Conservation (phyloP, 164 flowering plant species). For the Annona squamosa region DNA sequence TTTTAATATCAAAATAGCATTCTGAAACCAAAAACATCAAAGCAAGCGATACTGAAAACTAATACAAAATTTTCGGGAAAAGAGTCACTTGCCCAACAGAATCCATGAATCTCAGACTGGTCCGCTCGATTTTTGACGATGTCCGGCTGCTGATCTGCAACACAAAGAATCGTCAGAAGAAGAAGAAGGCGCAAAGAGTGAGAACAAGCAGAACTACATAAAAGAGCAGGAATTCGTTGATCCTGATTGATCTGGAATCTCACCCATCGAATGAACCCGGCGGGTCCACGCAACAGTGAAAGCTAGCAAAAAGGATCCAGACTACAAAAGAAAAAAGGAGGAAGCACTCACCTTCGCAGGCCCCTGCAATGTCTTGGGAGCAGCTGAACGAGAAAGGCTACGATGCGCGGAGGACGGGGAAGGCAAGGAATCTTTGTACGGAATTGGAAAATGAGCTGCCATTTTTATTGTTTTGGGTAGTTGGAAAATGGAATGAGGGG, state of each 20-base stretch:
- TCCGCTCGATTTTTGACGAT: constrained; percentile 20
- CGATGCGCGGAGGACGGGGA: background rate
- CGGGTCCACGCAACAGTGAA: background rate
- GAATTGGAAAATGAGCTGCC: constrained; percentile 14
- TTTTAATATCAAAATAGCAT: too few species aligned
- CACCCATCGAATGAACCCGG: background rate
- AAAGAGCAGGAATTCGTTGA: background rate
- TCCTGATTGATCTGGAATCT: background rate
- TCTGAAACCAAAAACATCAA: background rate
- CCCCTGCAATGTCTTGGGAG: background rate
- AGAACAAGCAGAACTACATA: background rate
- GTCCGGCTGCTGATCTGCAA: constrained; percentile 42
- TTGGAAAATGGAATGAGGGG: background rate
- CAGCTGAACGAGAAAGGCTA: constrained; percentile 3
- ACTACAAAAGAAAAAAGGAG: background rate
- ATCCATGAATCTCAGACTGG: constrained; percentile 27
- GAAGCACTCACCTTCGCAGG: constrained; percentile 13
- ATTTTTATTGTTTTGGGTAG: background rate
- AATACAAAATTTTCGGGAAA: background rate
- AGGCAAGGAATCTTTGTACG: constrained; percentile 10
- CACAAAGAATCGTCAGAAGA: background rate
- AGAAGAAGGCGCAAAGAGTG: background rate
- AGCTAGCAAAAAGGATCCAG: background rate
- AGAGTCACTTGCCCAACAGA: constrained; percentile 27
- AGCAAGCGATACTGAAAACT: background rate